phyloP scores from a whole-genome alignment of 2,329 filamentous ascomycete genomes.

The Emydomyces testavorans region DNA sequence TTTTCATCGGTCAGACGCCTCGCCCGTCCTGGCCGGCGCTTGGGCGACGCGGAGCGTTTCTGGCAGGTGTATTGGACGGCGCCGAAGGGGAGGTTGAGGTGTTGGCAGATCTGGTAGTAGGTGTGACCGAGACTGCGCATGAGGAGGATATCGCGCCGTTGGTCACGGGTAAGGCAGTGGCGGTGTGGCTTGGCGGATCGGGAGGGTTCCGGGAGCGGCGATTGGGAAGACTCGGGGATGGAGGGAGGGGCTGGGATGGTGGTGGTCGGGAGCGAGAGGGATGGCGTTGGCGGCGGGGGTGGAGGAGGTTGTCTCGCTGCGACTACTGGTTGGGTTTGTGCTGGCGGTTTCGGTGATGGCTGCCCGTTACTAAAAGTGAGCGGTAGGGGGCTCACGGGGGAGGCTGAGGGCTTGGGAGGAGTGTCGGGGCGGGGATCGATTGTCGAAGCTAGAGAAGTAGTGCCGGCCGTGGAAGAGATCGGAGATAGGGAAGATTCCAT shows the following conservation, averaged over 20 bases:
- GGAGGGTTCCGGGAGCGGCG: conserved; percentile 5
- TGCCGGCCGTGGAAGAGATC: background rate
- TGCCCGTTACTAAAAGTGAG: background rate
- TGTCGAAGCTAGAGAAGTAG: conserved; percentile 1
- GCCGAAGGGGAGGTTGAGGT: conserved; percentile 15
- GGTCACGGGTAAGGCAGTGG: conserved; percentile 16
- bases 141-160: conserved; percentile 19
- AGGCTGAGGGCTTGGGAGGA: background rate
- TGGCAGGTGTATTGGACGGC: conserved; percentile 18
- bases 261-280: background rate
- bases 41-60: conserved; percentile 12
- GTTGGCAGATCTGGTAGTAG: conserved; percentile 16
- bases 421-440: background rate
- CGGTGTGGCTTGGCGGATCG: conserved; percentile 9
- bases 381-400: background rate
- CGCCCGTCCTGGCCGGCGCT: conserved; percentile 7
- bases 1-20: conserved; percentile 8
- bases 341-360: background rate
- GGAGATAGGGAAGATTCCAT: conserved; percentile 5
- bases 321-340: background rate
- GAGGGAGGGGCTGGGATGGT: background rate
- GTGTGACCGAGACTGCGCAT: conserved; percentile 17
- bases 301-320: background rate
- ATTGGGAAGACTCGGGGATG: background rate
- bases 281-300: background rate